phyloP scores from a whole-genome alignment of 306 rosid species.

The Cyamopsis tetragonoloba region DNA sequence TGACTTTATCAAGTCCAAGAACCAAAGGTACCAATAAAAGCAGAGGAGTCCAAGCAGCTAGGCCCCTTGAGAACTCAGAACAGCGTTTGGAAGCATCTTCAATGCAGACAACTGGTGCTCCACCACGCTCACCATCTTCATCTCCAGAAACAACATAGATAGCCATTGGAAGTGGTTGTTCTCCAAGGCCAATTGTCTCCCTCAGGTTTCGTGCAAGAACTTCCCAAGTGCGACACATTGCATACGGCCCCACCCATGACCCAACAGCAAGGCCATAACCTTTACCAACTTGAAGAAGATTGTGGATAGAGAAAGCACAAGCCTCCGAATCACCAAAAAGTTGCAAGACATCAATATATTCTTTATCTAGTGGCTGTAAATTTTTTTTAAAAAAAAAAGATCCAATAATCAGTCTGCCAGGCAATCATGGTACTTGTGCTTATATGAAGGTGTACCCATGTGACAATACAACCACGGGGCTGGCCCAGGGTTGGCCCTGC shows the following conservation, averaged over 20 bases:
- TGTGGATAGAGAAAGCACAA: conserved; percentile 75
- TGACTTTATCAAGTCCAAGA: conserved; percentile 95
- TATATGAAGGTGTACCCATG: no score
- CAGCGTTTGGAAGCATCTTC: conserved; percentile 79
- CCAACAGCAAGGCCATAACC: conserved; percentile 87
- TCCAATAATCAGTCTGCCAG: conserved; percentile 13
- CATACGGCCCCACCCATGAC: conserved; percentile 99
- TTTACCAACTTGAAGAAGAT: conserved; percentile 84
- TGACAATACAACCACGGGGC: no score
- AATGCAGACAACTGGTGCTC: conserved; percentile 90
- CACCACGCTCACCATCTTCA: conserved; percentile 98
- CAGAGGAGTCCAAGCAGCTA: conserved; percentile 72
- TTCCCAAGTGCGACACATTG: conserved; percentile 97
- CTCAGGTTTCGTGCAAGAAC: conserved; percentile 59
- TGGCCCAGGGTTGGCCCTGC: no score
- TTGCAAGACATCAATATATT: conserved; percentile 60
- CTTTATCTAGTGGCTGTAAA: conserved; percentile 65
- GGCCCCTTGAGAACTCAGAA: conserved; percentile 48
- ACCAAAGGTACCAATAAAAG: conserved; percentile 96
- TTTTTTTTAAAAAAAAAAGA: no score
- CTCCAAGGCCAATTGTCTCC: conserved; percentile 42
- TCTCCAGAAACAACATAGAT: conserved; percentile 94
- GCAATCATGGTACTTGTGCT: no score
- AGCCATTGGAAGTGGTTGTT: conserved; percentile 82
- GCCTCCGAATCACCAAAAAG: conserved; percentile 82